Conservation (phyloP, 257 asterid genomes). For the Rubia yunnanensis region DNA sequence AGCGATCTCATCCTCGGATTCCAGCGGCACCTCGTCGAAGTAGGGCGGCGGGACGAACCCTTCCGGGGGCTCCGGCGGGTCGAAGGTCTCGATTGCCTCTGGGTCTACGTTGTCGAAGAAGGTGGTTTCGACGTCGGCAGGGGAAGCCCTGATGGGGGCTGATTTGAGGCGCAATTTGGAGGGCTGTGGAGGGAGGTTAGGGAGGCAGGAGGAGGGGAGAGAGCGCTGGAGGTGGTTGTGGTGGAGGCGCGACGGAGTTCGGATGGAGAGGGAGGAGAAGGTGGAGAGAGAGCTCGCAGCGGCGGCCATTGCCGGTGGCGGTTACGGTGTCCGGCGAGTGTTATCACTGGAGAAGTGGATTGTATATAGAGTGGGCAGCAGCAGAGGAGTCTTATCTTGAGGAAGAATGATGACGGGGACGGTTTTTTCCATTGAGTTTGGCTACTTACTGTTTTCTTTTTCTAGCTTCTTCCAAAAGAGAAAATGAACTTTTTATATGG, state of each 20-base stretch:
- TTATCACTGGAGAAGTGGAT: background rate
- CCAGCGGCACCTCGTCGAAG: constrained; percentile 70
- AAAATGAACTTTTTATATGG: too few species aligned
- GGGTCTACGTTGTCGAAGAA: constrained; percentile 41
- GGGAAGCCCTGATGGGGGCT: constrained; percentile 22
- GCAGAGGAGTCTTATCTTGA: constrained; percentile 2
- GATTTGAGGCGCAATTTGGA: constrained; percentile 11
- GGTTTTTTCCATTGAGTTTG: background rate
- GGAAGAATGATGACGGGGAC: background rate
- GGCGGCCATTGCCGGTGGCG: constrained; percentile 17
- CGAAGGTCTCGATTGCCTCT: constrained; percentile 38
- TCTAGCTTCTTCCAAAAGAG: too few species aligned
- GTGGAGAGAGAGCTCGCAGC: constrained; percentile 39
- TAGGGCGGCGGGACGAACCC: constrained; percentile 50
- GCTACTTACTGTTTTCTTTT: too few species aligned
- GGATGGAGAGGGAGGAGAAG: constrained; percentile 40
- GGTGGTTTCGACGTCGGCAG: constrained; percentile 35
- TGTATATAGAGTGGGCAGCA: background rate
- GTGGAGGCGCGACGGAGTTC: constrained; percentile 7
- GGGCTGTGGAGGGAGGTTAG: constrained; percentile 13
- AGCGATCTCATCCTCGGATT: constrained; percentile 74
- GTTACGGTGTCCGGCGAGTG: background rate
- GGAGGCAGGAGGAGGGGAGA: constrained; percentile 13
- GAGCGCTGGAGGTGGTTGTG: constrained; percentile 12
- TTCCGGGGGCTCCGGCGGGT: constrained; percentile 63